Conservation (phyloP, 1,284 basidiomycete species). For the Austroboletus niveus region DNA sequence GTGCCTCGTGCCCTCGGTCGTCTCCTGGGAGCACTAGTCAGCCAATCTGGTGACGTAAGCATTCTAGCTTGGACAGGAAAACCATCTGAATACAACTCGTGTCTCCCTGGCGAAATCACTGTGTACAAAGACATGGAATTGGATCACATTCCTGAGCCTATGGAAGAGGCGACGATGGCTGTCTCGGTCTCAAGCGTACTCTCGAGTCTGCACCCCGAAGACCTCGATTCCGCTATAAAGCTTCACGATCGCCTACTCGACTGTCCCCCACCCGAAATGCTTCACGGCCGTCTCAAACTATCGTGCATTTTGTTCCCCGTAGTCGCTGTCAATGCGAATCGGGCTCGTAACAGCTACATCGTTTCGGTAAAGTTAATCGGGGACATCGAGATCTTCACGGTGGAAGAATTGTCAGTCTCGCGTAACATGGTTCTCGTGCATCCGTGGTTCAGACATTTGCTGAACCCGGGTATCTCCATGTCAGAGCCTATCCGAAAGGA, state of each 20-base stretch:
- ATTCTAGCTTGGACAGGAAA: slow-evolving; percentile 10
- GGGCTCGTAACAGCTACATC: neutral
- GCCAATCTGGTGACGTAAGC: slow-evolving; percentile 5
- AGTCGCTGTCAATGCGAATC: too few species aligned
- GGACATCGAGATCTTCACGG: neutral
- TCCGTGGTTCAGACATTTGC: slow-evolving; percentile 3
- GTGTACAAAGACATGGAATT: slow-evolving; percentile 2
- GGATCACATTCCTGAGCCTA: neutral
- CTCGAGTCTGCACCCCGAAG: neutral
- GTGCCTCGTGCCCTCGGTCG: slow-evolving; percentile 7
- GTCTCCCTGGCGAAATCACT: slow-evolving; percentile 11
- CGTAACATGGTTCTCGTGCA: slow-evolving; percentile 3
- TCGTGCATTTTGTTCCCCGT: slow-evolving; percentile 2
- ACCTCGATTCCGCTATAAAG: neutral
- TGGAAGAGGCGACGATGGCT: neutral
- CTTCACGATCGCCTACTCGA: slow-evolving; percentile 1
- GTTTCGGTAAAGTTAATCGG: neutral
- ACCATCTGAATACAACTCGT: slow-evolving; percentile 7
- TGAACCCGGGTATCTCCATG: slow-evolving; percentile 1
- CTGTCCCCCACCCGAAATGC: neutral
- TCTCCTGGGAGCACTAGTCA: slow-evolving; percentile 6
- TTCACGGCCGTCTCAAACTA: slow-evolving; percentile 7
- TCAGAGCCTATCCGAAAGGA: neutral
- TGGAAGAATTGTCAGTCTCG: neutral
- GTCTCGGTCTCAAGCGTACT: neutral